Conservation (phyloP, 2,329 filamentous ascomycete species). For the Fusarium pseudocircinatum region DNA sequence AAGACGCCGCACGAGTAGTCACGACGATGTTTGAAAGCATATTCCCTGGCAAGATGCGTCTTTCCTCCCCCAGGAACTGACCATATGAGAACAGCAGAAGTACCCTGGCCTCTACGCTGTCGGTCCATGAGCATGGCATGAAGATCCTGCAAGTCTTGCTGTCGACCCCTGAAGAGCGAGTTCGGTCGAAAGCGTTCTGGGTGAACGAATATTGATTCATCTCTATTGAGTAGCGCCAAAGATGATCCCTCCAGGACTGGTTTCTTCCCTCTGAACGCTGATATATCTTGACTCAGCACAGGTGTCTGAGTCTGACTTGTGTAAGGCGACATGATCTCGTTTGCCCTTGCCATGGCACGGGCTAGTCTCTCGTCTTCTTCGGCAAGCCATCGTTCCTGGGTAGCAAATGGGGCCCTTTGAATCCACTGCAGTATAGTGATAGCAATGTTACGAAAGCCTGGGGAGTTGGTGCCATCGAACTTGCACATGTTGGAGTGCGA, state of each 20-base stretch:
- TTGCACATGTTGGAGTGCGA: slow-evolving; percentile 79
- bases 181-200: slow-evolving; percentile 41
- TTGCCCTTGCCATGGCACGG: slow-evolving; percentile 55
- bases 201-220: slow-evolving; percentile 35
- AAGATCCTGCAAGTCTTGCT: slow-evolving; percentile 29
- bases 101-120: slow-evolving; percentile 28
- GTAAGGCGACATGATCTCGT: slow-evolving; percentile 53
- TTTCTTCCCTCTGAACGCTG: not conserved
- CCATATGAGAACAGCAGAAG: slow-evolving; percentile 38
- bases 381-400: slow-evolving; percentile 67
- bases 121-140: slow-evolving; percentile 37
- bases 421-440: slow-evolving; percentile 62
- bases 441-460: slow-evolving; percentile 68
- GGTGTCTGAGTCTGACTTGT: slow-evolving; percentile 13
- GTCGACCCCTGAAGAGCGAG: slow-evolving; percentile 33
- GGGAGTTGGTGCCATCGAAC: slow-evolving; percentile 70
- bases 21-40: slow-evolving; percentile 35
- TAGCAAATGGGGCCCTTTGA: slow-evolving; percentile 62
- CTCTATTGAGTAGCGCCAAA: not conserved
- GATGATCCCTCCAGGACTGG: not conserved
- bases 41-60: slow-evolving; percentile 38
- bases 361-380: slow-evolving; percentile 64
- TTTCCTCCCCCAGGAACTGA: slow-evolving; percentile 39
- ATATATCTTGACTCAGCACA: not conserved
- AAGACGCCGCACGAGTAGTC: slow-evolving; percentile 39